Percentiles rank a stretch among this genome's conserved stretches.
Evolutionary conservation across 2,329 filamentous ascomycete genomes (phyloP).

Genomic region (Xylaria sp.): DNA sequence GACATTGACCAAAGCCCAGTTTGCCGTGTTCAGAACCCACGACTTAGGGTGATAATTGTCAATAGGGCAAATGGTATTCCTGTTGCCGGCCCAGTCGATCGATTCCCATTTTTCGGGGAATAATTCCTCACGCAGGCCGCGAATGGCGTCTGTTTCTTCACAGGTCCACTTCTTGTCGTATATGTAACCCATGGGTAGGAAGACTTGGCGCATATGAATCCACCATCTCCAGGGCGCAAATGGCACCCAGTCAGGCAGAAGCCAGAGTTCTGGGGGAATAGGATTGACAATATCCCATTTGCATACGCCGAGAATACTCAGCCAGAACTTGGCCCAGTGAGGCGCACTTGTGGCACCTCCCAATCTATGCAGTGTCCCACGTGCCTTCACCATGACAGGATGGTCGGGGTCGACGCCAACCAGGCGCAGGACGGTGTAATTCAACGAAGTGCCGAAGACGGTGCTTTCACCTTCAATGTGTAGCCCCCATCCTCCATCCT

Average conservation of each 20-base stretch:
- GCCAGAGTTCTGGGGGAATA: conserved; percentile 91
- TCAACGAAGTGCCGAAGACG: conserved; percentile 89
- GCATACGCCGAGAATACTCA: conserved; percentile 83
- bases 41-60: conserved; percentile 97
- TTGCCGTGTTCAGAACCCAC: conserved; percentile 80
- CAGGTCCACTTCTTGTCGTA: conserved; percentile 86
- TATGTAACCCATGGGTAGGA: conserved; percentile 88
- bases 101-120: conserved; percentile 81
- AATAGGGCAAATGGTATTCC: conserved; percentile 80
- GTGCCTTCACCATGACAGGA: conserved; percentile 83
- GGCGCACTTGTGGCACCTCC: conserved; percentile 86
- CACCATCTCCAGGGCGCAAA: conserved; percentile 95
- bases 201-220: conserved; percentile 99
- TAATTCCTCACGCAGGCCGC: conserved; percentile 79
- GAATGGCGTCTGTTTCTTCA: conserved; percentile 78
- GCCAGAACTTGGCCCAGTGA: conserved; percentile 98
- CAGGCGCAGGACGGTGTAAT: conserved; percentile 83
- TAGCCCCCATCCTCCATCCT: conserved; percentile 96
- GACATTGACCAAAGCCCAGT: conserved; percentile 80
- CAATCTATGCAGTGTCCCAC: conserved; percentile 82
- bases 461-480: conserved; percentile 95
- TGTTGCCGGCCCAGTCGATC: conserved; percentile 80
- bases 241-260: conserved; percentile 89
- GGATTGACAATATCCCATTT: conserved; percentile 96
- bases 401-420: conserved; percentile 87